Evolutionary conservation across 768 basidiomycete species (phyloP).

Genomic region (Thelephora aurantiotincta): DNA sequence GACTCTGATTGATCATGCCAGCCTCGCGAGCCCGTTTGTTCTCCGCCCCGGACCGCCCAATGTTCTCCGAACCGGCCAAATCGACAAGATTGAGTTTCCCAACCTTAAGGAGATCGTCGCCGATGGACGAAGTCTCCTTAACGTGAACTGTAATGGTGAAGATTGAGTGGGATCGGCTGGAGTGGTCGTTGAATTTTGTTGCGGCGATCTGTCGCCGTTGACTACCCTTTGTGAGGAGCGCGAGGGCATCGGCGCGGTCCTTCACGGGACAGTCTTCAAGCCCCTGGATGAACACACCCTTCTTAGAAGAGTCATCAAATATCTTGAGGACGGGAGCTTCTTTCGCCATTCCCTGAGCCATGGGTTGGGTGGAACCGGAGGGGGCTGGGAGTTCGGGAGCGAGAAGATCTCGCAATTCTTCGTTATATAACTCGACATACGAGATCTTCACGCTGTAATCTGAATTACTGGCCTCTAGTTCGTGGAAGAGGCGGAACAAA

Average conservation of each 20-base stretch:
- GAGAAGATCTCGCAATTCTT: constrained; percentile 91
- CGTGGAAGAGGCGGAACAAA: constrained; percentile 80
- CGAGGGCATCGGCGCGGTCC: constrained; percentile 70
- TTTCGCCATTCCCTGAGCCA: constrained; percentile 49
- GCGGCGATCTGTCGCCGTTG: constrained; percentile 85
- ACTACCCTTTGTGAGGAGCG: constrained; percentile 78
- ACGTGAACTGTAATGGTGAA: constrained; percentile 93
- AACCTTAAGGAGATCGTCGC: constrained; percentile 82
- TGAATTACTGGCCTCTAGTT: constrained; percentile 58
- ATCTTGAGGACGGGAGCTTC: constrained; percentile 61
- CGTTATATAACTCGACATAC: constrained; percentile 94
- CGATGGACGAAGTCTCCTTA: constrained; percentile 64
- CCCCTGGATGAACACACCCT: constrained; percentile 88
- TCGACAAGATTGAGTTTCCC: constrained; percentile 97
- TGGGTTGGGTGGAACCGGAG: constrained; percentile 54
- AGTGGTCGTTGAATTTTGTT: constrained; percentile 96
- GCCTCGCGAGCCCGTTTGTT: constrained; percentile 92
- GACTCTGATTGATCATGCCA: constrained; percentile 96
- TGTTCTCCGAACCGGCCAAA: constrained; percentile 94
- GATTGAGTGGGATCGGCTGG: constrained; percentile 93
- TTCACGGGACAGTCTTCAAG: constrained; percentile 82
- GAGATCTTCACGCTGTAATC: constrained; percentile 93
- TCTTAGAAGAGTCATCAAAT: constrained; percentile 82
- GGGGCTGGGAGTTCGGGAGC: constrained; percentile 65
- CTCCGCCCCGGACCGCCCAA: constrained; percentile 90